Conservation (phyloP, 768 basidiomycete genomes). For the Boletellus ananiceps region DNA sequence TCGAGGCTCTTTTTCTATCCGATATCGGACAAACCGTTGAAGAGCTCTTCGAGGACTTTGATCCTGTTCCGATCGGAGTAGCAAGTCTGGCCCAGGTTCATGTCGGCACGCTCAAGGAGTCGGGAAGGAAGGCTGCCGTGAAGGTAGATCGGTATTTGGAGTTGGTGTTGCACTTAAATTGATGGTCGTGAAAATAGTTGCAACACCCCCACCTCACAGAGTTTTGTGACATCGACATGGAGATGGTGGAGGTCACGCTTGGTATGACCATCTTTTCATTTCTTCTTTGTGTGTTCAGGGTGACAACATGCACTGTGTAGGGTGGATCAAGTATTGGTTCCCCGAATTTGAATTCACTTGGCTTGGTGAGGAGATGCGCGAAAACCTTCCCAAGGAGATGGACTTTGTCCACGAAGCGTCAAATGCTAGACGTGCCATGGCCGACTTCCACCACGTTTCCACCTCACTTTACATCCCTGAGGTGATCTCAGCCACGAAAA, state of each 20-base stretch:
- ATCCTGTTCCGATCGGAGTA: constrained; percentile 86
- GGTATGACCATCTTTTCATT: constrained; percentile 35
- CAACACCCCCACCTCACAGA: constrained; percentile 94
- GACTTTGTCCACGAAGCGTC: constrained; percentile 87
- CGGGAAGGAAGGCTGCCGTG: constrained; percentile 78
- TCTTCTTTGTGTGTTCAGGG: background rate
- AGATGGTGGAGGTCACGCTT: constrained; percentile 72
- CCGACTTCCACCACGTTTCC: constrained; percentile 65
- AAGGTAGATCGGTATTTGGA: constrained; percentile 48
- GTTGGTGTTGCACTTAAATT: background rate
- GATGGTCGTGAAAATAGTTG: constrained; percentile 37
- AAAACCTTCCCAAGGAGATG: constrained; percentile 90
- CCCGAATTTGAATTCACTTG: constrained; percentile 95
- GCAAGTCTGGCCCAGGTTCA: constrained; percentile 97
- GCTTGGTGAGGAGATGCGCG: constrained; percentile 92
- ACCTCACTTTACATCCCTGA: constrained; percentile 87
- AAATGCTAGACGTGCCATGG: constrained; percentile 68
- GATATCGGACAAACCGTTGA: constrained; percentile 74
- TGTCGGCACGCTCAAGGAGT: constrained; percentile 64
- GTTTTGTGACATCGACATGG: constrained; percentile 88
- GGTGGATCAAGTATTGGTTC: constrained; percentile 89
- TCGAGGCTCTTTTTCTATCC: constrained; percentile 68
- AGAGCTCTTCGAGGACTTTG: constrained; percentile 81
- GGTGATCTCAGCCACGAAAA: constrained; percentile 73
- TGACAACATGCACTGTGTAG: constrained; percentile 27